Evolutionary conservation across 495 filamentous ascomycete genomes (phyloP), one percentile per base, ranked within the genome.

Genomic region (Astrothelium subdiscretum): DNA sequence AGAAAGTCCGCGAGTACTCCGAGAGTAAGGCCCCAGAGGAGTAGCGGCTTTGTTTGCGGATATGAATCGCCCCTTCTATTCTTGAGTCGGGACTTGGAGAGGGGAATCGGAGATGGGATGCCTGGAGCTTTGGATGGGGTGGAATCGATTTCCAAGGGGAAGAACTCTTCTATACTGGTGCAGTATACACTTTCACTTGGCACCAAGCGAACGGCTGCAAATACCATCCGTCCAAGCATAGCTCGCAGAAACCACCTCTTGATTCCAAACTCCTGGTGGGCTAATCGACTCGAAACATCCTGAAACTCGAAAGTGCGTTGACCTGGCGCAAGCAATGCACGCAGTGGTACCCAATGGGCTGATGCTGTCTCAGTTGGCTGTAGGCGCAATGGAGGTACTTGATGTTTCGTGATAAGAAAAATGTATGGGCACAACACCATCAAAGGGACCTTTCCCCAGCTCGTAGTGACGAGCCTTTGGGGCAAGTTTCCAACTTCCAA

Each of bases 361-460:
- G 87, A 86, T 32, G 83, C 84, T 10, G 90, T 86, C 74, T 92
- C 88, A 2, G 83, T 80, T 1, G 87, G 85, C 67, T 91, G 87
- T 26, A 91, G 75, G 22, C 76, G 76, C 18, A 91, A 75, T 10
- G 81, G 73, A 1, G 86, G 84, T 11, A 83, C 74, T 32, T 81
- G 74, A 43, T 79, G 80, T 29, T 76, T 78, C 13, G 82, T 86
- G 32, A 82, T 70, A 26, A 92, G 74, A 68, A 85, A 91, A 52
- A 92, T 75, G 70, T 86, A 91, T 0, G 88, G 87, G 63, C 87
- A 90, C 4, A 91, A 80, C 2, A 91, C 85, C 86, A 91, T 89
- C 32, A 91, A 87, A 81, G 87, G 86, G 26, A 82, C 76, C 63
- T 83, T 85, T 20, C 85, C 85, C 85, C 85, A 90, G 44, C 80